Conservation (phyloP, 805 yeast species). For the Brettanomyces bruxellensis region DNA sequence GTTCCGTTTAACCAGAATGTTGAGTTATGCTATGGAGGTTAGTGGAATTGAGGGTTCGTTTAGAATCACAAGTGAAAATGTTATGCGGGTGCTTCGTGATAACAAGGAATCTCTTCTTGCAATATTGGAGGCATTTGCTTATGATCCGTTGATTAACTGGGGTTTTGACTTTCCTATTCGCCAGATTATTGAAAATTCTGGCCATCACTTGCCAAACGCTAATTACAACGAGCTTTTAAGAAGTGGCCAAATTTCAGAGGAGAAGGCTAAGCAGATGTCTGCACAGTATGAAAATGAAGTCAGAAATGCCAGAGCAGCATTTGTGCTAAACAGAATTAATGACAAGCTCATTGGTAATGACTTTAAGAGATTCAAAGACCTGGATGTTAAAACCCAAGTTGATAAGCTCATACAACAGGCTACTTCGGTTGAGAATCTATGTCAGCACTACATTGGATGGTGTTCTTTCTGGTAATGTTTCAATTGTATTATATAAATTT, state of each 20-base stretch:
- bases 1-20: constrained; percentile 91
- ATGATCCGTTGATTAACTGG: constrained; percentile 98
- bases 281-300: constrained; percentile 63
- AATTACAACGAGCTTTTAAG: constrained; percentile 65
- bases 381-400: constrained; percentile 83
- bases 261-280: constrained; percentile 64
- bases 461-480: constrained; percentile 84
- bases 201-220: constrained; percentile 55
- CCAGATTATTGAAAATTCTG: constrained; percentile 66
- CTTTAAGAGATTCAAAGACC: constrained; percentile 58
- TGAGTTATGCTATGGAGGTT: constrained; percentile 97
- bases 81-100: constrained; percentile 87
- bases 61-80: constrained; percentile 94
- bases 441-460: constrained; percentile 98
- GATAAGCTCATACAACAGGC: constrained; percentile 93
- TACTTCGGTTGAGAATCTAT: constrained; percentile 88
- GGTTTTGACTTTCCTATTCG: constrained; percentile 90
- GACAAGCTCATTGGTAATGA: constrained; percentile 94
- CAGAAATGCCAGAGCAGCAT: constrained; percentile 82
- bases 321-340: constrained; percentile 81
- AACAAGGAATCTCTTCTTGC: constrained; percentile 97
- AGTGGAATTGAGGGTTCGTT: constrained; percentile 97
- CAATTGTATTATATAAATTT: too few species aligned
- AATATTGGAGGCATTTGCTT: constrained; percentile 94
- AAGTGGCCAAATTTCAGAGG: constrained; percentile 67